Conservation (phyloP, 768 basidiomycete genomes). For the Russula brevipes region DNA sequence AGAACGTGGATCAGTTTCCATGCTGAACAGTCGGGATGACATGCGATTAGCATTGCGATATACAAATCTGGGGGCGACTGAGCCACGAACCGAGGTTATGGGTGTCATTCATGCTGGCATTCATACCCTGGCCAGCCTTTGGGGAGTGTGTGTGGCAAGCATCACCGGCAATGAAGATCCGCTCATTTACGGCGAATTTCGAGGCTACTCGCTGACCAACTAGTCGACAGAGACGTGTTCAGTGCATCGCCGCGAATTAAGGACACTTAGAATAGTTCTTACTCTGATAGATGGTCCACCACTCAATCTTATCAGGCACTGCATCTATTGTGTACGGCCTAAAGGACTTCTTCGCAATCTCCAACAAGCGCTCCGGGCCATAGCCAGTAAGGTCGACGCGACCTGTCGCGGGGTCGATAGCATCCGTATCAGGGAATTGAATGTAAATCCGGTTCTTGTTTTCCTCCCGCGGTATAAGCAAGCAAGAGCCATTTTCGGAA, state of each 20-base stretch:
- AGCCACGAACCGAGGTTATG: constrained; percentile 39
- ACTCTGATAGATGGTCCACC: constrained; percentile 52
- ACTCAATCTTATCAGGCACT: constrained; percentile 34
- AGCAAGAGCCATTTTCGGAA: constrained; percentile 45
- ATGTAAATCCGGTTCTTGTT: constrained; percentile 48
- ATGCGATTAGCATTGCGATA: not conserved
- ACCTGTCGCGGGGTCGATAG: constrained; percentile 37
- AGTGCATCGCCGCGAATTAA: constrained; percentile 23
- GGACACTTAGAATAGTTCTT: constrained; percentile 22
- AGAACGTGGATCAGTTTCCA: constrained; percentile 54
- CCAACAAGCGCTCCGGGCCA: constrained; percentile 38
- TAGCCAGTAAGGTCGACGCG: constrained; percentile 39
- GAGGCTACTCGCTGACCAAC: constrained; percentile 55
- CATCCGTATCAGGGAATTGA: constrained; percentile 41
- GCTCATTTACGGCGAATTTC: constrained; percentile 42
- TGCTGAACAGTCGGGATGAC: constrained; percentile 27
- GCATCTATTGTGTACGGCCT: constrained; percentile 37
- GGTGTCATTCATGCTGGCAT: constrained; percentile 49
- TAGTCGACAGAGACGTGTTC: constrained; percentile 20
- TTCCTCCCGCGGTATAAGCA: constrained; percentile 48
- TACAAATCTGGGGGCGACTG: no score
- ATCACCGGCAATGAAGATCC: constrained; percentile 54
- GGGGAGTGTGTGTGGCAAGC: constrained; percentile 46
- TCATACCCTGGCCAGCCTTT: constrained; percentile 47
- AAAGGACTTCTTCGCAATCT: constrained; percentile 39